phyloP scores from a whole-genome alignment of 2,329 filamentous ascomycete species.

The Cytospora piceae region DNA sequence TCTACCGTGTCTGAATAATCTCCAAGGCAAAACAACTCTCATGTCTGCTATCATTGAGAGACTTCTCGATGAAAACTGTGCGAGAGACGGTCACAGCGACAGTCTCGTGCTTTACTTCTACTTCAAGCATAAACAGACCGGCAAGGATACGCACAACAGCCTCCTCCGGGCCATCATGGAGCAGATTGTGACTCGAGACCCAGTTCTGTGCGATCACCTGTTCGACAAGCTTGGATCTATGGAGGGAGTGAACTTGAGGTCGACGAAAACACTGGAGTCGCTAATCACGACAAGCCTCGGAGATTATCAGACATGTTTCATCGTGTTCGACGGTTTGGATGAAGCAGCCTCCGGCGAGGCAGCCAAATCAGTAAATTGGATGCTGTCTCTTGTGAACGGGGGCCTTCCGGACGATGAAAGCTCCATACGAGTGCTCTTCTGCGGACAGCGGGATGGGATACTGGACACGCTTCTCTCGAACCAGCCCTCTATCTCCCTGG shows the following conservation, averaged over 20 bases:
- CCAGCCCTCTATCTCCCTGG: not conserved
- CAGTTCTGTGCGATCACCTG: not conserved
- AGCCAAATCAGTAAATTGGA: not conserved
- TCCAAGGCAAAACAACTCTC: constrained; percentile 7
- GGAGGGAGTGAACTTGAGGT: constrained; percentile 2
- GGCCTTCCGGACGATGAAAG: not conserved
- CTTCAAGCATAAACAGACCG: constrained; percentile 3
- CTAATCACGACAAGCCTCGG: not conserved
- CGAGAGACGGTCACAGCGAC: not conserved
- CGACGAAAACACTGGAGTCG: not conserved
- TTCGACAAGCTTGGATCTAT: not conserved
- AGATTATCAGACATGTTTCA: not conserved
- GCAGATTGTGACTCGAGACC: not conserved
- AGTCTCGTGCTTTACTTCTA: not conserved
- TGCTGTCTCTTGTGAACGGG: not conserved
- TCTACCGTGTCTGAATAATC: not conserved
- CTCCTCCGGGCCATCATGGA: constrained; percentile 6
- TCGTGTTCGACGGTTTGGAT: constrained; percentile 6
- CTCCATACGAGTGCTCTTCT: not conserved
- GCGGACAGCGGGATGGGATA: not conserved
- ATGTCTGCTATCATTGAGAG: not conserved
- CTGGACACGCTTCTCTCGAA: not conserved
- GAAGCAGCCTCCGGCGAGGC: not conserved
- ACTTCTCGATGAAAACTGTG: not conserved
- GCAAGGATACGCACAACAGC: not conserved